Evolutionary conservation across 306 rosid genomes (phyloP), one percentile per base, ranked within the genome.

Genomic region (Styphnolobium japonicum): DNA sequence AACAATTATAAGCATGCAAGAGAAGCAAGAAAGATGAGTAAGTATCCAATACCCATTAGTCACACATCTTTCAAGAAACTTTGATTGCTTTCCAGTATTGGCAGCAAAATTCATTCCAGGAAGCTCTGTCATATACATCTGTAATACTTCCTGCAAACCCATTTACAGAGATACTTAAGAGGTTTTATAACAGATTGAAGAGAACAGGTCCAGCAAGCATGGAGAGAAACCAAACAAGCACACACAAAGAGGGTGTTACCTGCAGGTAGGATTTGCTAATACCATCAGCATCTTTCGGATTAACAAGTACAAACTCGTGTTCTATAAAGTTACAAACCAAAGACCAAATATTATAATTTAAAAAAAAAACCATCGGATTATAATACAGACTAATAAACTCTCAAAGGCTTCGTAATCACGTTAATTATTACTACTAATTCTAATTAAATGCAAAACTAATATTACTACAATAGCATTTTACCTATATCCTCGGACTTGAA

Each of bases 91-190:
- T 83, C 98, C 98, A 0, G 98, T 92, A 86, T 94, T 90, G 0
- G 98, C 96, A 63, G 98, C 98, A 85, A 79, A 94, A 67, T 85
- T 92, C 98, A 94, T 94, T 4, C 90, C 85, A 29, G 98, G 98
- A 31, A 94, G 90, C 88, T 94, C 98, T 67, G 65, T 85, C 81
- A 29, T 83, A 58, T 92, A 94, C 87, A 94, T 29, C 27, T 88
- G 75, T 6, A 94, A 85, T 48, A 92, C 93, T 58, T 92, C 92
- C 98, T 94, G 81, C 83, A 82, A 81, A 84, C 18, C 60, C 67
- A 62, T 66, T 69, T 12, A 65, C 37, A 58, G 8, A 65, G 57
- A 77, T 16, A 49, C 22, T 76, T 5, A 21, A 0, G n/a, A 37
- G 14, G 3, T 53, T 21, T 25, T 10, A 58, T 56, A 42, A 14